These are phyloP conservation scores for Boletus patriciae DNA, from an alignment of 768 basidiomycete species.

Conservation along the genomic window DNA sequence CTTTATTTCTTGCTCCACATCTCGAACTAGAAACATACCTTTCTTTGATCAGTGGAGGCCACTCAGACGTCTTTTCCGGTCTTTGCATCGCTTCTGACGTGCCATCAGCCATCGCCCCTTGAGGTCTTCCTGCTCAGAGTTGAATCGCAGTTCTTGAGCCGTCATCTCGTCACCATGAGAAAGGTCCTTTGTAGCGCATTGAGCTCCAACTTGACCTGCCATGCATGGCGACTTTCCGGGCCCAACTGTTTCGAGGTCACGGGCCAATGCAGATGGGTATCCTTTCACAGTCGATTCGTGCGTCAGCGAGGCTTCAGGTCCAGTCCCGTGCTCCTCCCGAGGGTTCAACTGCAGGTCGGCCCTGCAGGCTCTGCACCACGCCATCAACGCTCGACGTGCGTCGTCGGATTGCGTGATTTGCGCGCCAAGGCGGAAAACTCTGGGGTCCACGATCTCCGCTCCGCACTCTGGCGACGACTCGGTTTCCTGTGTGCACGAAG, in stretches of 20 bases:
- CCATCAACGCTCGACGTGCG: slow-evolving; percentile 1
- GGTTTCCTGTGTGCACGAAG: neutral
- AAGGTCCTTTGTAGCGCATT: neutral
- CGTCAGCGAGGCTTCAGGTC: neutral
- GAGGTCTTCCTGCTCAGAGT: slow-evolving; percentile 11
- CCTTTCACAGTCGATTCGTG: neutral
- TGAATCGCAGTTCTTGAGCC: neutral
- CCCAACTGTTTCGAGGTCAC: neutral
- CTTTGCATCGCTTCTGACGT: neutral
- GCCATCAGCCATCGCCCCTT: slow-evolving; percentile 7
- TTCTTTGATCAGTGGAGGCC: neutral
- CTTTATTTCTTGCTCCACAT: too few relatives aligned
- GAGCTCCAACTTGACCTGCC: neutral
- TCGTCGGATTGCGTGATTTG: slow-evolving; percentile 8
- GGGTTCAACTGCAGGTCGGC: neutral
- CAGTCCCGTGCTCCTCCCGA: neutral
- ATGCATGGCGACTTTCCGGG: neutral
- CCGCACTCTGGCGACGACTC: neutral
- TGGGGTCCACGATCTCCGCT: slow-evolving; percentile 10
- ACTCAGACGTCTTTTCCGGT: neutral
- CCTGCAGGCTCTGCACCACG: slow-evolving; percentile 11
- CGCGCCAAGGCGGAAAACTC: slow-evolving; percentile 2
- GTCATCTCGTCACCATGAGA: neutral
- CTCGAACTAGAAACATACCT: too few relatives aligned
- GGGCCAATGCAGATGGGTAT: neutral